phyloP scores from a whole-genome alignment of 768 basidiomycete species.

The Pleurotus tuoliensis region DNA sequence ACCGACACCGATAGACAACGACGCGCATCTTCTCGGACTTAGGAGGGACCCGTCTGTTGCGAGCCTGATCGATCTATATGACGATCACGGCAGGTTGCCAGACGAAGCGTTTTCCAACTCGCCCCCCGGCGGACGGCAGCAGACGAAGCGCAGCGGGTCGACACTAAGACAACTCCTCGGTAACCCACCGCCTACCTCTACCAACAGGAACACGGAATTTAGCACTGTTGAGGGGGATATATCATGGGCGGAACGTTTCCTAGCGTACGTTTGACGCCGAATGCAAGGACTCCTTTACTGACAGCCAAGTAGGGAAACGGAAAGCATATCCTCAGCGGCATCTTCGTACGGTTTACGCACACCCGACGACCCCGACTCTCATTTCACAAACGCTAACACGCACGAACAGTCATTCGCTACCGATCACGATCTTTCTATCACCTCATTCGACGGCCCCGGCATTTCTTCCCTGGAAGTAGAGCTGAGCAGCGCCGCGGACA shows the following conservation, averaged over 20 bases:
- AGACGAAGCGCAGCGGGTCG: constrained; percentile 60
- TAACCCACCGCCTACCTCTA: constrained; percentile 34
- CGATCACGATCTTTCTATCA: constrained; percentile 41
- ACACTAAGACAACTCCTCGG: constrained; percentile 74
- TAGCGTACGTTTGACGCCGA: constrained; percentile 43
- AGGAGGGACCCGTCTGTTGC: constrained; percentile 78
- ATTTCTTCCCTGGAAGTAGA: constrained; percentile 80
- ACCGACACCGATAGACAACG: constrained; percentile 21
- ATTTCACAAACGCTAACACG: constrained; percentile 30
- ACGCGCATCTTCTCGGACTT: constrained; percentile 51
- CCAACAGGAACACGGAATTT: constrained; percentile 17
- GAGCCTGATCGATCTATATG: constrained; percentile 69
- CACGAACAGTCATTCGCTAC: constrained; percentile 39
- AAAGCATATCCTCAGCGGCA: constrained; percentile 40
- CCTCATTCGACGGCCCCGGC: constrained; percentile 34
- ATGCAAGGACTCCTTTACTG: neutral
- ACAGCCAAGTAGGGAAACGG: constrained; percentile 37
- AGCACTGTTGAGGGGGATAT: constrained; percentile 64
- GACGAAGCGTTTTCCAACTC: constrained; percentile 62
- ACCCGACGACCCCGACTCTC: constrained; percentile 41
- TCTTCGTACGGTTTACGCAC: constrained; percentile 44
- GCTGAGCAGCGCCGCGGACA: constrained; percentile 49
- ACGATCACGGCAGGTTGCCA: constrained; percentile 64
- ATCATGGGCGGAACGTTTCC: constrained; percentile 78
- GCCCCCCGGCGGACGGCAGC: constrained; percentile 47